Conservation (phyloP, 192 early-diverging fungal genomes). For the Umbelopsis sp. region DNA sequence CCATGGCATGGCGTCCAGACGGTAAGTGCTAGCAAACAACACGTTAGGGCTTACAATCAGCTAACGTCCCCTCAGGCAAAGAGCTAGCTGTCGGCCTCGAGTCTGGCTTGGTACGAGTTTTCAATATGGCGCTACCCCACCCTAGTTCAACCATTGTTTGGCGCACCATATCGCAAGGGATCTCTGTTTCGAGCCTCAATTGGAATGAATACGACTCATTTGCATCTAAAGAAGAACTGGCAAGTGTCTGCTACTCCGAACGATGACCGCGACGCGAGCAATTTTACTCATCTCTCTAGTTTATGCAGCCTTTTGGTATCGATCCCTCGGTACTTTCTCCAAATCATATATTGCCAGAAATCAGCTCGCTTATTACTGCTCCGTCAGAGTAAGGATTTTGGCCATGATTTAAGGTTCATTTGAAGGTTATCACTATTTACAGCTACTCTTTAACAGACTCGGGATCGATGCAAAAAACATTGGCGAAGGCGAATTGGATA, state of each 20-base stretch:
- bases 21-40: background rate
- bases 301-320: slow-evolving; percentile 3
- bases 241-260: background rate
- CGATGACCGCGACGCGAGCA: background rate
- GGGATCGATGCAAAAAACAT: background rate
- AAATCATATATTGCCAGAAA: background rate
- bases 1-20: slow-evolving; percentile 8
- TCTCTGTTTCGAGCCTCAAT: background rate
- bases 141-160: background rate
- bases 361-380: background rate
- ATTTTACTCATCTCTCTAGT: background rate
- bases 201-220: background rate
- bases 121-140: background rate
- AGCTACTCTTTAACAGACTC: background rate
- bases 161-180: slow-evolving; percentile 5
- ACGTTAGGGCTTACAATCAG: no score
- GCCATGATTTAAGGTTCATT: background rate
- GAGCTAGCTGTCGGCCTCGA: background rate
- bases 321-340: background rate
- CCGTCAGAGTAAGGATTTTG: background rate
- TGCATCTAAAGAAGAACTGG: background rate
- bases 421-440: no score
- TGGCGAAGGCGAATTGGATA: background rate
- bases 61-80: background rate
- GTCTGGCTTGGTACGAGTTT: slow-evolving; percentile 6